Percentiles rank a stretch among this genome's conserved stretches.
These are phyloP conservation scores for Xylariaceae sp. DNA, from an alignment of 2,329 filamentous ascomycete species.

Conservation along the genomic window DNA sequence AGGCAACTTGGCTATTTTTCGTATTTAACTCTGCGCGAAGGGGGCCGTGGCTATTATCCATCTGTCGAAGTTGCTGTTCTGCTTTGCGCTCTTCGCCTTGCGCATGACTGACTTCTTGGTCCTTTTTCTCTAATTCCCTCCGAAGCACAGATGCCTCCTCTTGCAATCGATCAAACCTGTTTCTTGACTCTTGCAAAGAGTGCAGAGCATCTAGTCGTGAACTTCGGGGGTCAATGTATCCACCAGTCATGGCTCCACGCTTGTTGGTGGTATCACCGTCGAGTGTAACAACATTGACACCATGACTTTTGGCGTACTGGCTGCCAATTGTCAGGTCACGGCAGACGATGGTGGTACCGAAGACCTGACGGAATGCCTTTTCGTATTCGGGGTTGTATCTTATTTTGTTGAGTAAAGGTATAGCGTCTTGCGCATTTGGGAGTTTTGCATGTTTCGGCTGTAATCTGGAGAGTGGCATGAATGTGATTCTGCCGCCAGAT, in stretches of 20 bases:
- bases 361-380: conserved; percentile 90
- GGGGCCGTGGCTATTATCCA: conserved; percentile 83
- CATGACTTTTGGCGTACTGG: conserved; percentile 91
- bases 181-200: conserved; percentile 74
- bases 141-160: conserved; percentile 70
- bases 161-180: conserved; percentile 73
- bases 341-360: conserved; percentile 93
- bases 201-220: conserved; percentile 88
- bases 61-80: conserved; percentile 77
- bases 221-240: conserved; percentile 84
- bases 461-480: conserved; percentile 89
- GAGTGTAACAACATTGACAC: conserved; percentile 89
- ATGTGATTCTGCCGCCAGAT: conserved; percentile 86
- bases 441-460: conserved; percentile 75
- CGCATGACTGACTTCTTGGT: conserved; percentile 89
- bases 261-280: conserved; percentile 96
- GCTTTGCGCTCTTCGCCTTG: conserved; percentile 83
- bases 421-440: conserved; percentile 84
- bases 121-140: conserved; percentile 75
- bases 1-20: conserved; percentile 77
- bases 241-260: conserved; percentile 92
- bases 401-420: conserved; percentile 86
- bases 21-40: conserved; percentile 77
- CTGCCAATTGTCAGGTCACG: conserved; percentile 86
- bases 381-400: conserved; percentile 79